phyloP scores from a whole-genome alignment of 495 filamentous ascomycete species.

The Tricharina praecox region DNA sequence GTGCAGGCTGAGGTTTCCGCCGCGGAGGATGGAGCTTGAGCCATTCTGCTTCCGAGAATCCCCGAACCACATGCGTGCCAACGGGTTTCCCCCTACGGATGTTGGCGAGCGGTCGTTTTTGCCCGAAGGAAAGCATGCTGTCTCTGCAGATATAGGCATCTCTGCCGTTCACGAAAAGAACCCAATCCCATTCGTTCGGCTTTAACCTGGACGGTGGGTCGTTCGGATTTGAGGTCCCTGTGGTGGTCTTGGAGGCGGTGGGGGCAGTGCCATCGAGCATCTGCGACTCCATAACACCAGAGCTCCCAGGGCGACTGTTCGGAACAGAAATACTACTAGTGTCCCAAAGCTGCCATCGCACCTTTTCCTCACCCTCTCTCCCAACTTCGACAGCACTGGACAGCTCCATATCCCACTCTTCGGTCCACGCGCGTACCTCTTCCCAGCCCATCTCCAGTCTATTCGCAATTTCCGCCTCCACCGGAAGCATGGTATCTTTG shows the following conservation, averaged over 20 bases:
- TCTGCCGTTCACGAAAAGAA: slow-evolving; percentile 23
- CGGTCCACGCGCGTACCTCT: slow-evolving; percentile 72
- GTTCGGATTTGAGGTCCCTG: not conserved
- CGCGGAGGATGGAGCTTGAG: slow-evolving; percentile 45
- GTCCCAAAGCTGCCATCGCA: slow-evolving; percentile 30
- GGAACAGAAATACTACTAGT: slow-evolving; percentile 16
- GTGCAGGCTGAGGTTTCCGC: slow-evolving; percentile 10
- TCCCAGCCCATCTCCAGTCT: slow-evolving; percentile 76
- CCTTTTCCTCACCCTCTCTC: slow-evolving; percentile 75
- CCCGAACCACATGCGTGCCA: slow-evolving; percentile 71
- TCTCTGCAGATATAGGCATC: slow-evolving; percentile 37
- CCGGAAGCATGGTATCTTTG: slow-evolving; percentile 76
- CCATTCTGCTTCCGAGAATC: slow-evolving; percentile 50
- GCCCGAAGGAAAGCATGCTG: slow-evolving; percentile 33
- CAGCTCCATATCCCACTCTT: slow-evolving; percentile 87
- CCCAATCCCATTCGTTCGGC: slow-evolving; percentile 21
- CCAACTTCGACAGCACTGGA: slow-evolving; percentile 83
- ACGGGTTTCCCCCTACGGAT: slow-evolving; percentile 71
- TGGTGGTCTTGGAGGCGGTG: not conserved
- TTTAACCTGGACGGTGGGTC: slow-evolving; percentile 1
- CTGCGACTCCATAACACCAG: not conserved
- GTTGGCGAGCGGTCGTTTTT: slow-evolving; percentile 52
- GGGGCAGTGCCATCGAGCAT: not conserved
- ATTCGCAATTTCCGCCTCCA: slow-evolving; percentile 78
- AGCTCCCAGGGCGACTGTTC: slow-evolving; percentile 19